Evolutionary conservation across 306 rosid genomes (phyloP), one percentile per base, ranked within the genome.

Genomic region (Trichosanthes cucumerina): DNA sequence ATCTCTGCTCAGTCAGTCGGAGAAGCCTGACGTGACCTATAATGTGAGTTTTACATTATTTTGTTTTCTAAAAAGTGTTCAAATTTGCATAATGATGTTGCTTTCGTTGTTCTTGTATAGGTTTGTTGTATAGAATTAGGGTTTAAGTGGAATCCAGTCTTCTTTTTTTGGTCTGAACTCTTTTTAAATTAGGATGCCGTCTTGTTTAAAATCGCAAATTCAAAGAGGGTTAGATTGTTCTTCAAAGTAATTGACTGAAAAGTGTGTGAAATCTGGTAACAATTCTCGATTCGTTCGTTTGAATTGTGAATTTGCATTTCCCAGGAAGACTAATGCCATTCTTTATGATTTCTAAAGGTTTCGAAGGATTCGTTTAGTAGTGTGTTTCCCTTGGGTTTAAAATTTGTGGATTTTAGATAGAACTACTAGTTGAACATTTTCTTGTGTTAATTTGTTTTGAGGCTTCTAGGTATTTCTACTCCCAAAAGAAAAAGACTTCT

Each of bases 21-120:
- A 96, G 90, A 96, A 96, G 91, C 99, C 99, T 3, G 99, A 96
- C 70, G 99, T 96, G 80, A 87, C 98, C 59, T 96, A 96, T 79
- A 88, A 83, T 78, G 99, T 96, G 63, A 86, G 91, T 34, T 58
- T 16, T 19, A 75, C n/a, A 24, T n/a, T 0, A 26, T 79, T 28
- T 13, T 1, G 0, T 6, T 28, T 53, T 72, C 14, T 15, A 47
- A 72, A 72, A 1, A 80, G 9, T 13, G 23, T 54, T 76, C 9
- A 36, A 36, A 21, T 43, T 38, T 39, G 9, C 54, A 7, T 41
- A 26, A 10, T 5, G 18, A 52, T 31, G 18, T 6, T 70, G 74
- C 6, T 77, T 9, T 4, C 50, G 38, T 26, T 15, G 18, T 78
- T 9, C 57, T 81, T 54, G 52, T 62, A 4, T 74, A 3, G 21